Base-by-base conservation (phyloP, 176 grass and related monocot species). In the Elymus sibiricus region DNA sequence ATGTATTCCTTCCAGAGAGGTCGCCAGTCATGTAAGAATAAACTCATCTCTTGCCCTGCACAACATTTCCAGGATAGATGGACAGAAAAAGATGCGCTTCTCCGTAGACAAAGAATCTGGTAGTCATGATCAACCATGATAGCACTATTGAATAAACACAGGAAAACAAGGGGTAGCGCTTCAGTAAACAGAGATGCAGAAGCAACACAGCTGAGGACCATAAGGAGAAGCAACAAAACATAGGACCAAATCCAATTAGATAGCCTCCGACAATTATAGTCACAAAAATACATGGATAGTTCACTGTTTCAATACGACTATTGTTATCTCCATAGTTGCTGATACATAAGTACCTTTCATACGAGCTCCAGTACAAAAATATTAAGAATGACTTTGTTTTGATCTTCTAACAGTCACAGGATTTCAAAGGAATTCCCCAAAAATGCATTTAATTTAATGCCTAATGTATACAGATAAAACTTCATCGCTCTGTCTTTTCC, bases 381-480 rank as follows among this genome's bases (percentile, higher is more conserved):
- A 47, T 22, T 10, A 2, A 81, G 79, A 69, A 80, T 68, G 64
- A 31, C 37, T 79, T n/a, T 17, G 5, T 59, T 53, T 90, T 47
- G 27, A 69, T 60, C 35, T 73, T 61, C 42, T 21, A 76, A 43
- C 34, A n/a, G 28, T 12, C 35, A 46, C 2, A 27, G 46, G 27
- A 76, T 47, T 49, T 68, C 58, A 76, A 59, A 5, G 24, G 69
- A 81, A 76, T 63, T 76, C 69, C 85, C 70, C 76, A 91, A 88
- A 26, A 81, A 90, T 86, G 38, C 70, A 90, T 29, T 89, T 81
- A 87, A 90, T 19, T 89, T 81, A 87, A 85, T 56, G 64, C 90
- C 77, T 77, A 81, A 22, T 11, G 86, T 84, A 78, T 88, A 81
- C 61, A 70, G 21, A 82, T 53, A 69, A 5, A 64, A 70, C 38